Percentiles rank a stretch among this genome's conserved stretches.
Conservation (phyloP, 768 basidiomycete genomes). For the Megacollybia marginata region DNA sequence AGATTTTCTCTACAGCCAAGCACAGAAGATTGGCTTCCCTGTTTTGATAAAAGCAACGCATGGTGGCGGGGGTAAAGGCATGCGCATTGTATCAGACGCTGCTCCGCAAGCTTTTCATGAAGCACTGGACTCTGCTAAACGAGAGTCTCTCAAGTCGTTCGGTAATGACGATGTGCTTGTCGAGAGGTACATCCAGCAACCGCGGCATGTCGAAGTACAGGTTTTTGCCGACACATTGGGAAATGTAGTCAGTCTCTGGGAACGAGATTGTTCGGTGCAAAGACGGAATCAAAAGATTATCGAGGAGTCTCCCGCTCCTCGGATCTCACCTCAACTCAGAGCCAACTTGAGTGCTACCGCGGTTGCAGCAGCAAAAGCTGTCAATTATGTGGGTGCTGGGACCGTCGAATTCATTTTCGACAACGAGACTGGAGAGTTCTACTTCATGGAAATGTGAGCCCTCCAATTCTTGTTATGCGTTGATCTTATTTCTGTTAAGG, state of each 20-base stretch:
- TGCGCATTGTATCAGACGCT: slow-evolving; percentile 66
- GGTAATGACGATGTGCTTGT: slow-evolving; percentile 82
- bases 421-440: slow-evolving; percentile 80
- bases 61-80: slow-evolving; percentile 93
- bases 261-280: slow-evolving; percentile 89
- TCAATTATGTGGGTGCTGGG: slow-evolving; percentile 86
- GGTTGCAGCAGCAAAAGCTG: slow-evolving; percentile 86
- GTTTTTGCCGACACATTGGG: slow-evolving; percentile 83
- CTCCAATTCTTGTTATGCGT: not conserved
- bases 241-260: slow-evolving; percentile 90
- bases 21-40: slow-evolving; percentile 76
- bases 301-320: slow-evolving; percentile 92
- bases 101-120: slow-evolving; percentile 67
- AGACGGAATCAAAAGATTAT: slow-evolving; percentile 94
- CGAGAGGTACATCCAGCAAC: slow-evolving; percentile 82
- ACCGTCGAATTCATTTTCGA: slow-evolving; percentile 98
- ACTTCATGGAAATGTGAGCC: slow-evolving; percentile 91
- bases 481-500: slow-evolving; percentile 30
- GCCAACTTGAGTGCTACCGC: slow-evolving; percentile 81
- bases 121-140: slow-evolving; percentile 77
- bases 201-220: slow-evolving; percentile 91
- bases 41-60: slow-evolving; percentile 96
- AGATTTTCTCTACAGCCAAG: slow-evolving; percentile 57
- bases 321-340: slow-evolving; percentile 70
- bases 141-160: slow-evolving; percentile 84